phyloP scores from a whole-genome alignment of 331 rosid species.

The Malus hybrid region DNA sequence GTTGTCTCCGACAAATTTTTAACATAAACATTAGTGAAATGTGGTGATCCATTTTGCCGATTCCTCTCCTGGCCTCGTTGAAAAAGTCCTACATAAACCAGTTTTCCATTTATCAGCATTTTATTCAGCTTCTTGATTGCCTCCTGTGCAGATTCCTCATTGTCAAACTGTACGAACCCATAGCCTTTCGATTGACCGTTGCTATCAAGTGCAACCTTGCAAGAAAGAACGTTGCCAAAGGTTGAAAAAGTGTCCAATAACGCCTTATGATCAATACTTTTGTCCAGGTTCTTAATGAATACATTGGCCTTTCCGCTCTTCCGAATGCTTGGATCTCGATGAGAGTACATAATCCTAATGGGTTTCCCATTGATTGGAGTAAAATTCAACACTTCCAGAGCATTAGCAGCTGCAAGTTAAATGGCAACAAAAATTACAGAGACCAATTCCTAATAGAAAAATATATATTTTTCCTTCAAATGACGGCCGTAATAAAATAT shows the following conservation, averaged over 20 bases:
- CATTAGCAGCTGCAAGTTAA: constrained; percentile 40
- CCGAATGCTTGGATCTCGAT: constrained; percentile 75
- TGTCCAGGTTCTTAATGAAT: constrained; percentile 71
- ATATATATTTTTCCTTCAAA: no score
- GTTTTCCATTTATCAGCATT: constrained; percentile 67
- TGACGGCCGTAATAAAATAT: no score
- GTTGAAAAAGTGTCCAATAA: constrained; percentile 64
- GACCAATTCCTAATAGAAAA: no score
- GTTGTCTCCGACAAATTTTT: constrained; percentile 53
- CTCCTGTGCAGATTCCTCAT: constrained; percentile 50
- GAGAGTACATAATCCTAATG: constrained; percentile 76
- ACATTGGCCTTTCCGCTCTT: constrained; percentile 76
- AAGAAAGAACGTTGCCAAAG: constrained; percentile 75
- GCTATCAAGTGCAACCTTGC: constrained; percentile 64
- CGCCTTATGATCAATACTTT: constrained; percentile 69
- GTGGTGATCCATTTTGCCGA: constrained; percentile 38
- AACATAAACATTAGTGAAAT: constrained; percentile 67
- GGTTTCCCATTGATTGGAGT: constrained; percentile 59
- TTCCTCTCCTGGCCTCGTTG: constrained; percentile 49
- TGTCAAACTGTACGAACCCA: constrained; percentile 78
- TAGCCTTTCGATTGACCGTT: constrained; percentile 73
- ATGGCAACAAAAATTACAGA: not conserved
- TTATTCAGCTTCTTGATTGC: constrained; percentile 63
- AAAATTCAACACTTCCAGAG: constrained; percentile 47
- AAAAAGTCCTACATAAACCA: constrained; percentile 62